Percentiles rank a stretch among this genome's conserved stretches.
These are phyloP conservation scores for Mariannaea sp. DNA, from an alignment of 2,329 filamentous ascomycete genomes.

Conservation along the genomic window DNA sequence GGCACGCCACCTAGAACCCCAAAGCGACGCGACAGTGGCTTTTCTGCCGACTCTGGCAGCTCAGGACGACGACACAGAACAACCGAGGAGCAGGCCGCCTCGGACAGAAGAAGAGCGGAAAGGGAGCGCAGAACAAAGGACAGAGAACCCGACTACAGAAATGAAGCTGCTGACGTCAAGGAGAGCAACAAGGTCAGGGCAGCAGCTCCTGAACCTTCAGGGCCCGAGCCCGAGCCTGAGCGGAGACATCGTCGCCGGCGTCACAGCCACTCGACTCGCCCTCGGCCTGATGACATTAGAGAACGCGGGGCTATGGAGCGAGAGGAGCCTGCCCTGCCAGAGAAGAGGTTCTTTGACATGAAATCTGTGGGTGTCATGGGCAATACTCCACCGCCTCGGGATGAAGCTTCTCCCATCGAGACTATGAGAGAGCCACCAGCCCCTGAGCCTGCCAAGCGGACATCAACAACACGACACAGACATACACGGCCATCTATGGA, in stretches of 20 bases:
- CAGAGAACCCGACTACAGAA: conserved; percentile 30
- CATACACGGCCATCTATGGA: conserved; percentile 27
- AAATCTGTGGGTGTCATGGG: conserved; percentile 45
- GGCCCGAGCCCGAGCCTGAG: conserved; percentile 25
- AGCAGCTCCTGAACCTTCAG: conserved; percentile 18
- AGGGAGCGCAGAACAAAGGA: conserved; percentile 32
- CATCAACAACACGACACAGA: conserved; percentile 26
- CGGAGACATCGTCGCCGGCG: conserved; percentile 47
- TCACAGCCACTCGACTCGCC: conserved; percentile 47
- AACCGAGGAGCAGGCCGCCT: conserved; percentile 55
- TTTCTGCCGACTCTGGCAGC: conserved; percentile 47
- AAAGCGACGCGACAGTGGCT: conserved; percentile 52
- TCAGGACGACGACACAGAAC: conserved; percentile 47
- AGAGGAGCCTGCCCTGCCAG: conserved; percentile 32
- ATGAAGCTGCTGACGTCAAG: conserved; percentile 22
- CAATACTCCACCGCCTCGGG: conserved; percentile 31
- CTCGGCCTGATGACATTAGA: conserved; percentile 38
- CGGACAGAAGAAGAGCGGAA: conserved; percentile 51
- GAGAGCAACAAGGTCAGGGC: conserved; percentile 38
- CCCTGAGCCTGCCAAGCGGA: conserved; percentile 41
- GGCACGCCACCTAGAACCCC: conserved; percentile 47
- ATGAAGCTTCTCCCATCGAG: conserved; percentile 29
- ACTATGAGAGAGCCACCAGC: conserved; percentile 29
- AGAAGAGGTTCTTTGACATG: conserved; percentile 48
- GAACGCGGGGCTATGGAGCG: conserved; percentile 36